phyloP scores from a whole-genome alignment of 495 filamentous ascomycete species.

The Pseudomonodictys pantanalensis region DNA sequence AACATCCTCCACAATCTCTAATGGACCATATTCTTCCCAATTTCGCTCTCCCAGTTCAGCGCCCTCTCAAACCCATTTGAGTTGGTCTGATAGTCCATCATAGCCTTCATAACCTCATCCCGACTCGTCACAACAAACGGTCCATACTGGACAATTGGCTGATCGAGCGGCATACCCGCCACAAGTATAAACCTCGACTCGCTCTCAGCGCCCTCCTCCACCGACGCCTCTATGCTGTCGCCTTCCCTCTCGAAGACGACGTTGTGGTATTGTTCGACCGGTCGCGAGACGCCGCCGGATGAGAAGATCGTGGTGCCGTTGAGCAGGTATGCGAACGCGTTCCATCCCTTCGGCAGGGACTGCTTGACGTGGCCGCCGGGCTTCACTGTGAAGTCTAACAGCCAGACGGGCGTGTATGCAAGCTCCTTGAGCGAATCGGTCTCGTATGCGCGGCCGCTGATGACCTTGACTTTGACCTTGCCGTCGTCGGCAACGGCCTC shows the following conservation, averaged over 20 bases:
- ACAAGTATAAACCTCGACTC: constrained; percentile 72
- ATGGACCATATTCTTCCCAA: constrained; percentile 73
- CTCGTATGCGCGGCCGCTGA: constrained; percentile 77
- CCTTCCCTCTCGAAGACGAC: constrained; percentile 83
- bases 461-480: constrained; percentile 80
- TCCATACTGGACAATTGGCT: constrained; percentile 93
- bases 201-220: constrained; percentile 64
- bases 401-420: constrained; percentile 93
- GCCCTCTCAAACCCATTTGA: constrained; percentile 90
- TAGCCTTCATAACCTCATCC: constrained; percentile 85
- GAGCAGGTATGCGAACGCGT: constrained; percentile 83
- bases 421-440: constrained; percentile 83
- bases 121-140: constrained; percentile 84
- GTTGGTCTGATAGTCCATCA: constrained; percentile 80
- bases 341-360: constrained; percentile 76
- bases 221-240: constrained; percentile 66
- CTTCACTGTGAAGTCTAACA: constrained; percentile 78
- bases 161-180: constrained; percentile 82
- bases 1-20: not conserved
- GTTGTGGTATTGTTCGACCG: constrained; percentile 74
- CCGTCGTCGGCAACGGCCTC: constrained; percentile 62
- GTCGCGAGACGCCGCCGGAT: constrained; percentile 52
- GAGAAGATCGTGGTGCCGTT: constrained; percentile 68
- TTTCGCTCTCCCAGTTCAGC: constrained; percentile 82
- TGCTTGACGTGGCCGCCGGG: constrained; percentile 76